These are phyloP conservation scores for Botryotinia narcissicola DNA, from an alignment of 2,329 filamentous ascomycete species.

Conservation along the genomic window DNA sequence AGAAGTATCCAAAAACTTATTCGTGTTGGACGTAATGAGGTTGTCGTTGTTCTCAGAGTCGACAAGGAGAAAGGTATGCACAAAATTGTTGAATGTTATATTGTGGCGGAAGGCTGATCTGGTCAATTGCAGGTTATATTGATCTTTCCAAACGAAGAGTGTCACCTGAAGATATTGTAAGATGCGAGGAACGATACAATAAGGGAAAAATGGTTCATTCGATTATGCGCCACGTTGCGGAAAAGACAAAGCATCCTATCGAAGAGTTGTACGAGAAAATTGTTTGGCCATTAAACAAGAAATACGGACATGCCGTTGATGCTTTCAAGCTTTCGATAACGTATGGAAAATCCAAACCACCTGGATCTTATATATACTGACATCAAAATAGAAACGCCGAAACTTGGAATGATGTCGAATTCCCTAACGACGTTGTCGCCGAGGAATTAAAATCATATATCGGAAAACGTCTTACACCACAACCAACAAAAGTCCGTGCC, in stretches of 20 bases:
- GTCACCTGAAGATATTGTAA: slow-evolving; percentile 93
- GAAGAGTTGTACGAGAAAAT: slow-evolving; percentile 92
- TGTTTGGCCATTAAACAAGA: slow-evolving; percentile 96
- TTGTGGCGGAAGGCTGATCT: not conserved
- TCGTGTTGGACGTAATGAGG: slow-evolving; percentile 94
- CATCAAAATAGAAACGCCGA: slow-evolving; percentile 71
- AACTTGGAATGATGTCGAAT: slow-evolving; percentile 90
- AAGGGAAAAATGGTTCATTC: slow-evolving; percentile 99
- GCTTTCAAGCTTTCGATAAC: slow-evolving; percentile 99
- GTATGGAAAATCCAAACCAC: slow-evolving; percentile 48
- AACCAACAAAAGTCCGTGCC: slow-evolving; percentile 98
- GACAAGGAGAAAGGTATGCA: slow-evolving; percentile 92
- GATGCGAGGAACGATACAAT: slow-evolving; percentile 99
- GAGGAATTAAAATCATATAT: slow-evolving; percentile 95
- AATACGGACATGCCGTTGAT: slow-evolving; percentile 93
- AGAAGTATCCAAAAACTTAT: slow-evolving; percentile 99
- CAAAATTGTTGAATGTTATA: not conserved
- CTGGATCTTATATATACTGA: slow-evolving; percentile 22
- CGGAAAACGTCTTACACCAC: slow-evolving; percentile 91
- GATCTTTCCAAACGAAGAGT: slow-evolving; percentile 98
- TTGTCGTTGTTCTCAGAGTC: slow-evolving; percentile 96
- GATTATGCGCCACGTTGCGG: slow-evolving; percentile 97
- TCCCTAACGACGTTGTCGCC: slow-evolving; percentile 79
- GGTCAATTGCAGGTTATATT: slow-evolving; percentile 68
- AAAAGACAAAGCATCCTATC: slow-evolving; percentile 94